Evolutionary conservation across 73 alveolate genomes (phyloP), one percentile per base, ranked within the genome.

Genomic region (Paramecium tetraurelia): DNA sequence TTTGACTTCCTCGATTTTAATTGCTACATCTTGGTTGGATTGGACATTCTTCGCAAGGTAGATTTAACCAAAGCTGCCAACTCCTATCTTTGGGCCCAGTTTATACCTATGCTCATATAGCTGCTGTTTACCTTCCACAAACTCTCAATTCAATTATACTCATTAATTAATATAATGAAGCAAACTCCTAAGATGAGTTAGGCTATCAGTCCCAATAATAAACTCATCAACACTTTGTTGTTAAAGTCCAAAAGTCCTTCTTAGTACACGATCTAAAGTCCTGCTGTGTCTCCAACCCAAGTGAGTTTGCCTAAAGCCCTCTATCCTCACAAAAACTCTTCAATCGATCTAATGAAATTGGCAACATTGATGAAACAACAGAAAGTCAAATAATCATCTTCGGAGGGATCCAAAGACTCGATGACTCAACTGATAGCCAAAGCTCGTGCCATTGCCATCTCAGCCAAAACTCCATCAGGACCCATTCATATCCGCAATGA

Each of bases 51-150:
- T 92, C n/a, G 99, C 99, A 80, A 96, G 86, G 86, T 94, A 98
- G 44, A 98, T 98, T 33, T 96, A 97, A 27, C 99, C 99, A 85
- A 98, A 97, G 11, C 99, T 96, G 16, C 99, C 99, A 86, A 96
- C 93, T 11, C 99, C 99, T 41, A 96, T 93, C 88, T 96, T 96
- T 84, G 95, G 96, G 48, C 96, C 98, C 89, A 97, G 75, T 57
- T 95, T 92, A 85, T 95, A 97, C 10, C 46, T 22, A 59, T 29
- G 9, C 0, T 14, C 10, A 21, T 21, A 22, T 2, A 5, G 10
- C 3, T 29, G 24, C 14, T 8, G 22, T 59, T 29, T 59, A 59
- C 70, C 97, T 93, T 22, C 99, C 98, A 33, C 99, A 98, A 21
- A 97, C 99, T 90, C 96, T 58, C 22, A 93, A 57, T 84, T 93